A percentile compares a stretch with the other conserved stretches of the same genome.
Evolutionary conservation across 2,329 filamentous ascomycete species (phyloP).

Genomic region (Pezicula neosporulosa): DNA sequence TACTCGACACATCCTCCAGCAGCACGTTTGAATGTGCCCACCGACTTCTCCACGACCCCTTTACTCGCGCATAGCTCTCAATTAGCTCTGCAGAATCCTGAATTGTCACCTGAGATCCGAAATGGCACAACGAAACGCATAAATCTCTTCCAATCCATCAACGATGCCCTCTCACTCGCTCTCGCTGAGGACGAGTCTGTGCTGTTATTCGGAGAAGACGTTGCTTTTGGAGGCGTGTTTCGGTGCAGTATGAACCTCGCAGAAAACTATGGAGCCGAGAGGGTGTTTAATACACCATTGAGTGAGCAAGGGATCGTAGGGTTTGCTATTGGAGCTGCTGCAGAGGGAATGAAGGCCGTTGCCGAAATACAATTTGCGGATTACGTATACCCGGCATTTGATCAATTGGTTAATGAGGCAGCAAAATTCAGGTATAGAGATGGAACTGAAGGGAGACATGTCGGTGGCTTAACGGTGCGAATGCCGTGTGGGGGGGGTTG

Average conservation of each 20-base stretch:
- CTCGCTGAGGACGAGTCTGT: conserved; percentile 82
- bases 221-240: conserved; percentile 96
- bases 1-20: conserved; percentile 43
- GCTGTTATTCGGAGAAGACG: conserved; percentile 92
- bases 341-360: conserved; percentile 87
- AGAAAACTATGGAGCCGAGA: conserved; percentile 79
- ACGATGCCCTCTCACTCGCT: conserved; percentile 80
- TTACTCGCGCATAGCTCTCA: conserved; percentile 79
- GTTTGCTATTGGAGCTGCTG: conserved; percentile 86
- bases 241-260: conserved; percentile 89
- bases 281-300: conserved; percentile 95
- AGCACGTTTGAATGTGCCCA: conserved; percentile 74
- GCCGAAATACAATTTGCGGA: conserved; percentile 85
- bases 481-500: conserved; percentile 73
- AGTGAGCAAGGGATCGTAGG: conserved; percentile 93
- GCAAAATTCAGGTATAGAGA: conserved; percentile 69
- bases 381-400: conserved; percentile 74
- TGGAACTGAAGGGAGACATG: conserved; percentile 50
- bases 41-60: conserved; percentile 81
- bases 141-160: conserved; percentile 93
- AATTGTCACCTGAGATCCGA: conserved; percentile 64
- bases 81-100: conserved; percentile 64
- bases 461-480: conserved; percentile 64
- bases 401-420: conserved; percentile 75
- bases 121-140: conserved; percentile 76